Conservation (phyloP, 2,329 filamentous ascomycete species). For the Chaetoscypha palmicola region DNA sequence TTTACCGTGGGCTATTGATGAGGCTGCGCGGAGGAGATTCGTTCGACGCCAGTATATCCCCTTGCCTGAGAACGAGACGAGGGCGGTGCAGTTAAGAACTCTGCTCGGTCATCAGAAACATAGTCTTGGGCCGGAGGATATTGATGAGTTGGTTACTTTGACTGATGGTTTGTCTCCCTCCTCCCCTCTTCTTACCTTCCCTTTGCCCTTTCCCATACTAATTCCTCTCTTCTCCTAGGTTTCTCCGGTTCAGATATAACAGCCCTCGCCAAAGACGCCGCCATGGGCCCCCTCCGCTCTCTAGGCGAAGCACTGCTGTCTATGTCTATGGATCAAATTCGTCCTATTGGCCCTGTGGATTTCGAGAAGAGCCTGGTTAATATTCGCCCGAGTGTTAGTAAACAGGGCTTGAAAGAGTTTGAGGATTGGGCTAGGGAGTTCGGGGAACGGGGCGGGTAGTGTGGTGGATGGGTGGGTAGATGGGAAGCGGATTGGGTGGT, state of each 20-base stretch:
- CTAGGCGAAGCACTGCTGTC: conserved; percentile 82
- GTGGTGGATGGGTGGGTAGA: no score
- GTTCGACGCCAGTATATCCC: conserved; percentile 95
- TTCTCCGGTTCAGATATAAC: conserved; percentile 98
- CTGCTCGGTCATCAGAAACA: conserved; percentile 76
- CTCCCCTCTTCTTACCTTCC: background rate
- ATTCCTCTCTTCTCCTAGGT: no score
- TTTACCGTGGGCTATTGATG: conserved; percentile 94
- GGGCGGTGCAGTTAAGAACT: conserved; percentile 70
- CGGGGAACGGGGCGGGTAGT: conserved; percentile 77
- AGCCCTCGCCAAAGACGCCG: conserved; percentile 91
- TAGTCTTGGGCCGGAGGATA: conserved; percentile 59
- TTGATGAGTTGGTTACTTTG: conserved; percentile 64
- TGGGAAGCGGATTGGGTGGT: no score
- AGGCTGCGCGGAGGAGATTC: conserved; percentile 84
- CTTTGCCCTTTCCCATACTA: background rate
- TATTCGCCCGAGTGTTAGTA: conserved; percentile 86
- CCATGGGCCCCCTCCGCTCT: conserved; percentile 89
- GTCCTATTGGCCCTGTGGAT: conserved; percentile 74
- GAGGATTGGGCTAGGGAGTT: conserved; percentile 93
- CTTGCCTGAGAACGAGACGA: conserved; percentile 75
- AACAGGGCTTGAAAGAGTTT: conserved; percentile 76
- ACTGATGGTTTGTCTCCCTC: conserved; percentile 50
- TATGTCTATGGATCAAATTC: conserved; percentile 91
- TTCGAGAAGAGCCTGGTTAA: conserved; percentile 77